These are phyloP conservation scores for Cicer bijugum DNA, from an alignment of 306 rosid species.

Conservation along the genomic window DNA sequence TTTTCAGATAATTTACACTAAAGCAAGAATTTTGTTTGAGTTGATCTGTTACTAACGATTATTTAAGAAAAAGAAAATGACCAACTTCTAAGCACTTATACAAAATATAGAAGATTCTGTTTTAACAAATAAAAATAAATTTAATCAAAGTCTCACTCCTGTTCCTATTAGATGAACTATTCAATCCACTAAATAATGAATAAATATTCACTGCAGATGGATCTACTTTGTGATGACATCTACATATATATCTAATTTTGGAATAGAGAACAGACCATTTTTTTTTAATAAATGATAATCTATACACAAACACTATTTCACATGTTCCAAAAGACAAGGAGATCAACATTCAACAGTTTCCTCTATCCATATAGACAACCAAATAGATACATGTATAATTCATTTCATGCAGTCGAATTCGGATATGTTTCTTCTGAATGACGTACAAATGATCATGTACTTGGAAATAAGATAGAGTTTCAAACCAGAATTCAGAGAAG, in stretches of 20 bases:
- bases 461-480: no score
- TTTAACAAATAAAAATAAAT: conserved; percentile 33
- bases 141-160: conserved; percentile 1
- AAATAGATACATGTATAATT: conserved; percentile 29
- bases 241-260: conserved; percentile 27
- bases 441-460: not conserved
- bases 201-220: conserved; percentile 26
- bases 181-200: conserved; percentile 26
- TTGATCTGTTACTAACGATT: no score
- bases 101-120: not conserved
- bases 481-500: no score
- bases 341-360: conserved; percentile 41
- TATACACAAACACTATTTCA: conserved; percentile 31
- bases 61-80: no score
- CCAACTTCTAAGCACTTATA: not conserved
- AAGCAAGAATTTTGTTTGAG: no score
- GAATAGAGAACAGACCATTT: conserved; percentile 5
- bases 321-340: conserved; percentile 31
- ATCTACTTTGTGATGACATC: conserved; percentile 21
- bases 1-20: no score
- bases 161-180: conserved; percentile 22
- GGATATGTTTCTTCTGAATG: conserved; percentile 37
- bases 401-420: conserved; percentile 33
- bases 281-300: conserved; percentile 13
- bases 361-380: conserved; percentile 34